Evolutionary conservation across 1,284 basidiomycete genomes (phyloP).

Genomic region (Hortiboletus rubellus): DNA sequence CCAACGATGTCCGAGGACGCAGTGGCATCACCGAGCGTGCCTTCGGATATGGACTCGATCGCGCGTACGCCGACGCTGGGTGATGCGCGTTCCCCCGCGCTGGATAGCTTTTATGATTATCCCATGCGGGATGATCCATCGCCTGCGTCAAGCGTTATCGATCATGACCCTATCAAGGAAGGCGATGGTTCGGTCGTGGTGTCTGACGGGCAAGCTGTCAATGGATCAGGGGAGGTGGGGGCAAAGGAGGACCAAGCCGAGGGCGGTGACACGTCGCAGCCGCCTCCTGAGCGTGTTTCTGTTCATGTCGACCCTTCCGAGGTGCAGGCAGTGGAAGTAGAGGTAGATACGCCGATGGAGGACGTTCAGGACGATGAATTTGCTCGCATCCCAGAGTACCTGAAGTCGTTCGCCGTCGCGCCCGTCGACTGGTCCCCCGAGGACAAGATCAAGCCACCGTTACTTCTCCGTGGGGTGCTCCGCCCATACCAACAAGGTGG

Average conservation of each 20-base stretch:
- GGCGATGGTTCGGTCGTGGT: not conserved
- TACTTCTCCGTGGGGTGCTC: slow-evolving; percentile 83
- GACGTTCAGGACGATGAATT: slow-evolving; percentile 19
- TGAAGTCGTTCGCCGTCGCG: slow-evolving; percentile 66
- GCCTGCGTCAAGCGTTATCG: slow-evolving; percentile 33
- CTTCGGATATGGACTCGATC: slow-evolving; percentile 33
- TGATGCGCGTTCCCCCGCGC: slow-evolving; percentile 24
- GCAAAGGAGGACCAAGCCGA: not conserved
- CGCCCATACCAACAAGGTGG: slow-evolving; percentile 95
- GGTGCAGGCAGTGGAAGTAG: not conserved
- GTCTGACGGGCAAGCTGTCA: not conserved
- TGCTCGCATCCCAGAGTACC: slow-evolving; percentile 52
- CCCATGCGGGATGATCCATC: slow-evolving; percentile 28
- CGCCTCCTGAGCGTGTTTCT: not conserved
- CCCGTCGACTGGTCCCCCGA: slow-evolving; percentile 64
- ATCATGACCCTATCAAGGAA: slow-evolving; percentile 27
- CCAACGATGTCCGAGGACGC: slow-evolving; percentile 17
- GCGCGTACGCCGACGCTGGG: slow-evolving; percentile 28
- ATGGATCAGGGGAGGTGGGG: not conserved
- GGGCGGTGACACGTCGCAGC: not conserved
- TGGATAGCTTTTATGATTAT: slow-evolving; percentile 32
- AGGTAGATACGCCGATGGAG: slow-evolving; percentile 14
- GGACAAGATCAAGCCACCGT: slow-evolving; percentile 67
- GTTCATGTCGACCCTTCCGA: not conserved
- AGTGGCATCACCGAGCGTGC: slow-evolving; percentile 22